A percentile compares a stretch with the other conserved stretches of the same genome.
Conservation (phyloP, 768 basidiomycete species). For the Boletus bicolor region DNA sequence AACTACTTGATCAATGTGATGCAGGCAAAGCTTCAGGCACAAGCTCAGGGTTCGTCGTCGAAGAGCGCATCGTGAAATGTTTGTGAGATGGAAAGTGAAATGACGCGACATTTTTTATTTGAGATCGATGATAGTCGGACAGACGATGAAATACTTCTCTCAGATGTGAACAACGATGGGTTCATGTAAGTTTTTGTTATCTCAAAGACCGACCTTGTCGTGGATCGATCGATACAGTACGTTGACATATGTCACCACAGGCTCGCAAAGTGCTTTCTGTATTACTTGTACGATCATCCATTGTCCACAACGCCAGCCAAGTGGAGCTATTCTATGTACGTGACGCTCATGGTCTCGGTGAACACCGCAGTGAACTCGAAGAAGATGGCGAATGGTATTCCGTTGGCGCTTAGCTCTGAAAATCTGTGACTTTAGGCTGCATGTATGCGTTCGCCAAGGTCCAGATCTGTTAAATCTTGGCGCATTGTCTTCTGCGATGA, state of each 20-base stretch:
- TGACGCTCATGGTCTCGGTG: not conserved
- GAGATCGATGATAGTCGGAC: not conserved
- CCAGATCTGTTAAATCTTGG: not conserved
- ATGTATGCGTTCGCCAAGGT: conserved; percentile 1
- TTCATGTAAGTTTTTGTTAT: not conserved
- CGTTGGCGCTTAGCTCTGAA: not conserved
- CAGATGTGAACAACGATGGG: not conserved
- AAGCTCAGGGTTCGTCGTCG: conserved; percentile 17
- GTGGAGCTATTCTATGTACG: not conserved
- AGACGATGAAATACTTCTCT: not conserved
- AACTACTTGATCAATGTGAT: conserved; percentile 69
- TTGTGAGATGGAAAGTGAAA: not conserved
- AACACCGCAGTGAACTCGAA: not conserved
- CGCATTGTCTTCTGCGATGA: not conserved
- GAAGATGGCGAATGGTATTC: not conserved
- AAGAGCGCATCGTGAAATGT: conserved; percentile 21
- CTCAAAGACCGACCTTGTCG: not conserved
- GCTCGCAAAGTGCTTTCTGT: not conserved
- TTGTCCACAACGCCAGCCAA: not conserved
- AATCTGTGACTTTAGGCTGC: not conserved
- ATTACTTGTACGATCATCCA: not conserved
- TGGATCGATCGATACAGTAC: too few relatives aligned
- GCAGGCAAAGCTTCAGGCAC: conserved; percentile 53
- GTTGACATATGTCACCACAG: conserved; percentile 1
- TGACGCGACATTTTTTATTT: not conserved